phyloP scores from a whole-genome alignment of 257 asterid species.

The Echites panduratus region DNA sequence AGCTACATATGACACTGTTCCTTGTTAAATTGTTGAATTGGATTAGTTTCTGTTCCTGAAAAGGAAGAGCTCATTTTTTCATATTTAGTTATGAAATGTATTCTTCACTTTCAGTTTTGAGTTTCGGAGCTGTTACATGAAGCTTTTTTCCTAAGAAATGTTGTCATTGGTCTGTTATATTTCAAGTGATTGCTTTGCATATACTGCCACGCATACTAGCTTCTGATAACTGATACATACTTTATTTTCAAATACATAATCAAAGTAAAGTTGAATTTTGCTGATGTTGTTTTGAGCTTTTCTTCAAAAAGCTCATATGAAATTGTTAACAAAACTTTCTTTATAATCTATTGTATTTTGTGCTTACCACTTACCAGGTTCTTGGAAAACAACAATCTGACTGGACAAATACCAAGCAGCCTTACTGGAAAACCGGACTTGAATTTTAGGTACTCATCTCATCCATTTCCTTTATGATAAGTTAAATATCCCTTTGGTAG shows the following conservation, averaged over 20 bases:
- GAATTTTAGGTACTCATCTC: constrained; percentile 44
- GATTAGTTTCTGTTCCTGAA: neutral
- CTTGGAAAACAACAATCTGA: constrained; percentile 78
- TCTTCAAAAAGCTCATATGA: neutral
- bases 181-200: too few species aligned
- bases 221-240: neutral
- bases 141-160: neutral
- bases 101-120: neutral
- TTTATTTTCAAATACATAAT: neutral
- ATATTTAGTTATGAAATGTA: neutral
- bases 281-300: neutral
- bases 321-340: neutral
- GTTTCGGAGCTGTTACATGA: neutral
- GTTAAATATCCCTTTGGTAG: neutral
- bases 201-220: neutral
- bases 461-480: neutral
- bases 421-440: constrained; percentile 50
- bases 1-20: neutral
- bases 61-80: neutral
- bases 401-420: constrained; percentile 70
- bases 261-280: neutral
- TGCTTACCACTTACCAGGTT: constrained; percentile 46
- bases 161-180: neutral
- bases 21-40: neutral
- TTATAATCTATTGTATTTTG: neutral